These are phyloP conservation scores for Delonix regia DNA, from an alignment of 306 rosid species.

Conservation along the genomic window DNA sequence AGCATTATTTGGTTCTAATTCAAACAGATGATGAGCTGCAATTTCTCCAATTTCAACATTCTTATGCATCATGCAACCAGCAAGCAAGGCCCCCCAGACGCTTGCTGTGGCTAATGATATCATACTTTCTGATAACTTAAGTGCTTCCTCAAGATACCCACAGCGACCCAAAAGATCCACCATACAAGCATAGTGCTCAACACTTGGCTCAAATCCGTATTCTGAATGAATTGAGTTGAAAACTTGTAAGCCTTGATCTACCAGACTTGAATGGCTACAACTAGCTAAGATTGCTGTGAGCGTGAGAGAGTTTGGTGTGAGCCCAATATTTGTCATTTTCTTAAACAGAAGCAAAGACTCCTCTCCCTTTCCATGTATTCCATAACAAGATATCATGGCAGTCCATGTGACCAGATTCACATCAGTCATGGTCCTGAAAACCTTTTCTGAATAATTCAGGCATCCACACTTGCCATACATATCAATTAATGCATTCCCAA, in stretches of 20 bases:
- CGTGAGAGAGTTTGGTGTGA: conserved; percentile 62
- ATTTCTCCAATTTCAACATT: conserved; percentile 75
- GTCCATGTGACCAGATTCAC: conserved; percentile 72
- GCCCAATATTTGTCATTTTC: conserved; percentile 54
- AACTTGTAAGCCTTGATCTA: conserved; percentile 61
- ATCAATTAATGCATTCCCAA: conserved; percentile 70
- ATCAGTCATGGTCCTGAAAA: conserved; percentile 47
- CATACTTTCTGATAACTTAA: conserved; percentile 44
- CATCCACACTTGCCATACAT: conserved; percentile 72
- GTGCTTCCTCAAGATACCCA: conserved; percentile 66
- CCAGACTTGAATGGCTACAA: conserved; percentile 68
- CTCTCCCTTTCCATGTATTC: conserved; percentile 70
- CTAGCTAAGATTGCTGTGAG: conserved; percentile 67
- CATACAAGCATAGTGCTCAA: conserved; percentile 77
- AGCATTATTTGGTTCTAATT: conserved; percentile 68
- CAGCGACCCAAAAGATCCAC: conserved; percentile 73
- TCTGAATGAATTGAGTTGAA: conserved; percentile 50
- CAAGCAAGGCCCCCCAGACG: conserved; percentile 84
- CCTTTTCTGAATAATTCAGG: conserved; percentile 54
- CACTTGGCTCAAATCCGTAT: conserved; percentile 54
- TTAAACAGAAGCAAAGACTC: conserved; percentile 54
- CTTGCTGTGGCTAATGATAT: conserved; percentile 50
- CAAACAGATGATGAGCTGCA: conserved; percentile 62
- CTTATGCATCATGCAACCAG: conserved; percentile 66
- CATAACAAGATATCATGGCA: conserved; percentile 71